Evolutionary conservation across 805 yeast genomes (phyloP).

Genomic region (Lachancea thermotolerans): DNA sequence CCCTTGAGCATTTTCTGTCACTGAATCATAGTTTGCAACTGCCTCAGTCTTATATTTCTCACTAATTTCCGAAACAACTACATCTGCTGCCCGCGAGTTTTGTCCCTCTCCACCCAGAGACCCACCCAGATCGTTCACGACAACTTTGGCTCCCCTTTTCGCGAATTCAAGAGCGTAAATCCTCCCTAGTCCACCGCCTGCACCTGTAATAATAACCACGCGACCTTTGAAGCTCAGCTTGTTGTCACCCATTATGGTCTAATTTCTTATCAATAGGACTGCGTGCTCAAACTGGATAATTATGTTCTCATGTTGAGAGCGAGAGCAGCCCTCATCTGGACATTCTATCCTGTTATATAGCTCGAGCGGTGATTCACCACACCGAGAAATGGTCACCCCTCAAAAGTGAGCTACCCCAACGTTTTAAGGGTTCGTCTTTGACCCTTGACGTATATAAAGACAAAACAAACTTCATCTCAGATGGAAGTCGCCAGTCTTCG

Average conservation of each 20-base stretch:
- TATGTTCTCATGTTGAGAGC: too few species aligned
- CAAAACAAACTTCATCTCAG: slow-evolving; percentile 1
- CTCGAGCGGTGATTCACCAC: too few species aligned
- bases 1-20: slow-evolving; percentile 71
- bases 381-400: too few species aligned
- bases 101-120: slow-evolving; percentile 68
- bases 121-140: slow-evolving; percentile 92
- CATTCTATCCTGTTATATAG: too few species aligned
- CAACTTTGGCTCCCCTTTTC: slow-evolving; percentile 87
- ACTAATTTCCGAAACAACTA: slow-evolving; percentile 79
- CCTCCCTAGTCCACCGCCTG: slow-evolving; percentile 95
- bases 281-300: too few species aligned
- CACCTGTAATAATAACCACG: slow-evolving; percentile 92
- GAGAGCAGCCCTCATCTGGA: too few species aligned
- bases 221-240: slow-evolving; percentile 52
- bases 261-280: too few species aligned
- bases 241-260: too few species aligned
- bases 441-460: not conserved
- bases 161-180: slow-evolving; percentile 85
- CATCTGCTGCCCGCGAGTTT: slow-evolving; percentile 71
- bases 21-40: slow-evolving; percentile 90
- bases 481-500: slow-evolving; percentile 45
- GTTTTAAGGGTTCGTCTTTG: too few species aligned
- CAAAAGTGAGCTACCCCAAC: too few species aligned
- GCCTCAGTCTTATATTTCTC: slow-evolving; percentile 54